phyloP scores from a whole-genome alignment of 2,329 filamentous ascomycete genomes.

The Colletotrichum simmondsii region DNA sequence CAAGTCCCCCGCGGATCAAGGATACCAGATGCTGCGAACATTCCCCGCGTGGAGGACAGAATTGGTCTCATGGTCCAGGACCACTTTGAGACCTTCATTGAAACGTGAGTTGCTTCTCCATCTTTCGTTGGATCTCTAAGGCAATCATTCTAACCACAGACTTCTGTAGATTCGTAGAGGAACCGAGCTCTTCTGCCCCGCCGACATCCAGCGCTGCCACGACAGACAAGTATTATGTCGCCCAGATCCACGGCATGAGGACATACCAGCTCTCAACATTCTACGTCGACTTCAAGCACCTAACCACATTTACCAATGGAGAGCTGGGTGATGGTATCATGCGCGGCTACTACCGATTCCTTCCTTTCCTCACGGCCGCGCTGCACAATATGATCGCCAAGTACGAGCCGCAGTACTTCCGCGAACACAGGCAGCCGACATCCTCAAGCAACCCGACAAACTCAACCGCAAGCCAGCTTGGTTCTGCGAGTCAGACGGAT shows the following conservation, averaged over 20 bases:
- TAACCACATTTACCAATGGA: conserved; percentile 80
- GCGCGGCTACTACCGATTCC: conserved; percentile 92
- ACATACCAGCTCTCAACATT: conserved; percentile 83
- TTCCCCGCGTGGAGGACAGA: conserved; percentile 80
- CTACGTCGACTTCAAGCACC: conserved; percentile 88
- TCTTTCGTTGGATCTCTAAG: neutral
- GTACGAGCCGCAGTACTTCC: conserved; percentile 93
- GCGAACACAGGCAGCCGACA: conserved; percentile 87
- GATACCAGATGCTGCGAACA: conserved; percentile 57
- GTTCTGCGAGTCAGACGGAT: conserved; percentile 72
- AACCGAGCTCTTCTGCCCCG: conserved; percentile 70
- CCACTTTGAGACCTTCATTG: conserved; percentile 83
- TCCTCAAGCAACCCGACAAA: conserved; percentile 78
- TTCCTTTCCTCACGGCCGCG: conserved; percentile 89
- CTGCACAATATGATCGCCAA: conserved; percentile 95
- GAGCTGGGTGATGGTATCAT: conserved; percentile 87
- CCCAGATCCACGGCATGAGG: conserved; percentile 82
- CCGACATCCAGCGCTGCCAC: conserved; percentile 77
- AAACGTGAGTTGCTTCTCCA: conserved; percentile 64
- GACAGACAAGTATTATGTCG: conserved; percentile 86
- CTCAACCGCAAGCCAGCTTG: conserved; percentile 72
- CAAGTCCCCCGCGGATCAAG: conserved; percentile 66
- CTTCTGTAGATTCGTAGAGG: conserved; percentile 70
- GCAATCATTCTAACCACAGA: conserved; percentile 10
- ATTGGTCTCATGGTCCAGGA: conserved; percentile 80